Conservation (phyloP, 192 early-diverging fungal species). For the Geranomyces michiganensis region DNA sequence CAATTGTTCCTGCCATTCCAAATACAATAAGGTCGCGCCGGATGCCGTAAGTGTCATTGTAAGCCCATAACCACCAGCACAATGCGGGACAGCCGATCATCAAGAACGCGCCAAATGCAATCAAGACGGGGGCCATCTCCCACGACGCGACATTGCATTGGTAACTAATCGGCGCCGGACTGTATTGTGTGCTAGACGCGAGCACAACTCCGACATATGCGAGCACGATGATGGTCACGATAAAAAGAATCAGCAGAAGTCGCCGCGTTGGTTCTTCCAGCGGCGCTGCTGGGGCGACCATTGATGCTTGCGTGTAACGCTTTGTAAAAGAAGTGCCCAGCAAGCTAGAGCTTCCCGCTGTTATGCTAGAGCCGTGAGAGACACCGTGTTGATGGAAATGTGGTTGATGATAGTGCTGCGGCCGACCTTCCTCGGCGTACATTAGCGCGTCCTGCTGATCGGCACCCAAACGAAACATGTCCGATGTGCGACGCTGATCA, state of each 20-base stretch:
- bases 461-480: too few species aligned
- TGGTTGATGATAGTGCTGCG: too few species aligned
- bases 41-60: slow-evolving; percentile 41
- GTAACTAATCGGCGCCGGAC: slow-evolving; percentile 6
- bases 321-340: background rate
- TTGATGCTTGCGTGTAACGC: background rate
- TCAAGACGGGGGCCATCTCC: slow-evolving; percentile 28
- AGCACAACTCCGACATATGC: slow-evolving; percentile 13
- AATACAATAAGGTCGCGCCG: slow-evolving; percentile 25
- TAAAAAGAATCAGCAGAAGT: slow-evolving; percentile 14
- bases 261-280: slow-evolving; percentile 11
- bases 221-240: background rate
- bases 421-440: too few species aligned
- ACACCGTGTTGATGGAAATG: too few species aligned
- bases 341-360: too few species aligned
- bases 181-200: slow-evolving; percentile 4
- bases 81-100: slow-evolving; percentile 30
- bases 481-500: too few species aligned
- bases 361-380: too few species aligned
- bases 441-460: too few species aligned
- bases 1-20: slow-evolving; percentile 17
- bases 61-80: slow-evolving; percentile 28
- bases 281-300: background rate
- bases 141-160: slow-evolving; percentile 22
- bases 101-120: slow-evolving; percentile 10